Evolutionary conservation across 2,329 filamentous ascomycete genomes (phyloP), one percentile per base, ranked within the genome.

Genomic region (Fusarium siculi): DNA sequence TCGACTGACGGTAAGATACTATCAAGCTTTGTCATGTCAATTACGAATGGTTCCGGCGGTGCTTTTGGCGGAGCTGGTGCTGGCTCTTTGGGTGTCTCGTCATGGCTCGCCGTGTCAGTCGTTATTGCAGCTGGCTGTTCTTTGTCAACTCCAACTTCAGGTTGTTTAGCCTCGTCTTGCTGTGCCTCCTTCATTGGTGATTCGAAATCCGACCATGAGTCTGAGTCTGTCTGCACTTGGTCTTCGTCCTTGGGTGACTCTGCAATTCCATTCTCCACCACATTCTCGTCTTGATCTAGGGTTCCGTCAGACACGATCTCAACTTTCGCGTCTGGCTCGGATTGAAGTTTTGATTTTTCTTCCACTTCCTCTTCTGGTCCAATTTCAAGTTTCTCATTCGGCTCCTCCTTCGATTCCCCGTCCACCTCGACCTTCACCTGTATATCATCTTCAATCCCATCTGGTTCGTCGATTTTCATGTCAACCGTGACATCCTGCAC

Each of bases 1-100:
- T 72, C 64, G 3, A 73, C 76, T 16, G 66, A 71, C 2, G 78
- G 81, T 58, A 82, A 82, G 9, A 85, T 74, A 3, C 73, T 66
- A 34, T 82, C 79, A 1, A 84, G 70, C 8, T 79, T 75, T 8
- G 80, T 69, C n/a, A 81, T 54, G 57, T 84, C 79, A 57, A 86
- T 72, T 15, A 76, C 49, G 39, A 75, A 82, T 2, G 76, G 61
- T 12, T 74, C 67, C 1, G 50, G 57, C 4, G 75, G 68, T 16
- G 54, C 34, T 18, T 70, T 74, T 14, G 67, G 60, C 9, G 32
- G 47, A 25, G 34, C 42, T 37, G 40, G 43, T 9, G 25, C 50
- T 32, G 54, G 30, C 53, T 62, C 39, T n/a, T 55, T 23, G 11
- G 56, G 7, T 14, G 39, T 10, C 21, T 69, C 56, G 25, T 58